Evolutionary conservation across 306 rosid species (phyloP), one percentile per base, ranked within the genome.

Genomic region (Dryas octopetala): DNA sequence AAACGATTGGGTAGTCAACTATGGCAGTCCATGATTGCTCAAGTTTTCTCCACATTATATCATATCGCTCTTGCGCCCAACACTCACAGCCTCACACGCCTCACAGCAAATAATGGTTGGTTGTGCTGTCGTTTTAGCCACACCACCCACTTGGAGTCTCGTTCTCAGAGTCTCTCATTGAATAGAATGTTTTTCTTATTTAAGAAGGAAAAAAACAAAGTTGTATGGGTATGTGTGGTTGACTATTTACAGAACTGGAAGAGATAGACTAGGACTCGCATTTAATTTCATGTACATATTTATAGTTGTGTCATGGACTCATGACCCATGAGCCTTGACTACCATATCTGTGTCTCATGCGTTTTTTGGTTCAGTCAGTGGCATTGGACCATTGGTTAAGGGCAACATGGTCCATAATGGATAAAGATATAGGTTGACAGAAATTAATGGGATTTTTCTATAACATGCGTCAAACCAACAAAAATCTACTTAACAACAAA

Each of bases 111-210:
- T 32, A 70, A 26, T 17, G 1, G 53, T 43, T 44, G 54, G 54
- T 44, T 71, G 54, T 14, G 54, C 43, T 19, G 54, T 44, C 66
- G 75, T 19, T 71, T 71, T 71, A 43, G 64, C 60, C 43, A 8
- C 28, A n/a, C 58, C 7, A 52, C 6, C 5, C 28, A 28, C 46
- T 38, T 51, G 19, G 43, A 7, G 26, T 7, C 60, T 55, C 9
- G 1, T 32, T 32, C 3, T 32, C 38, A 2, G 28, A 14, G 15
- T 38, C 49, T 23, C 72, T 70, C 40, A 53, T 70, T 40, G 50
- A 70, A 55, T 19, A 13, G 75, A 70, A 70, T 70, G 74, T 70
- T 41, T 70, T 28, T 4, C 13, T 52, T 15, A 52, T 52, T 52
- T 32, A 32, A 32, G 38, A 32, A 46, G 9, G 4, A 46, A 5